A percentile compares a stretch with the other conserved stretches of the same genome.
Conservation (phyloP, 352 stramenopile genomes). For the Phytophthora vignae region DNA sequence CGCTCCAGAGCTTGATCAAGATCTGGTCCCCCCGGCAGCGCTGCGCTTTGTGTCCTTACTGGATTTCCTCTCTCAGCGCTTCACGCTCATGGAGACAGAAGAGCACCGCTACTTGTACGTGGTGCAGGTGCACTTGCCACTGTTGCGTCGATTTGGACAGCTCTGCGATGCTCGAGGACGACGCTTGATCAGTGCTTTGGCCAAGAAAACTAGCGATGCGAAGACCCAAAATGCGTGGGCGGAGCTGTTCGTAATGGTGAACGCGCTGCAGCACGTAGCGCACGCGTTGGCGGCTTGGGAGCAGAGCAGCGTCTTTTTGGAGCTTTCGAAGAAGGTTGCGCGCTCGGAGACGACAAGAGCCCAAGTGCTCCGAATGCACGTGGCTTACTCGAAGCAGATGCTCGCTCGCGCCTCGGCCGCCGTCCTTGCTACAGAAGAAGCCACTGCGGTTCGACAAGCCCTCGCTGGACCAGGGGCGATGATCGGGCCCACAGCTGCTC, state of each 20-base stretch:
- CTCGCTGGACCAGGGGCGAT: constrained; percentile 70
- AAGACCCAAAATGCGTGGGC: constrained; percentile 22
- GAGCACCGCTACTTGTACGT: constrained; percentile 84
- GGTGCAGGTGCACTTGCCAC: constrained; percentile 66
- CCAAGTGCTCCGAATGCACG: constrained; percentile 68
- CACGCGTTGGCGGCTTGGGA: constrained; percentile 64
- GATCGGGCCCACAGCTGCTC: constrained; percentile 74
- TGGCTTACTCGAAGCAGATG: constrained; percentile 61
- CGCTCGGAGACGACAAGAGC: constrained; percentile 61
- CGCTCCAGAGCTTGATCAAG: constrained; percentile 10
- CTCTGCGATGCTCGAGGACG: constrained; percentile 39
- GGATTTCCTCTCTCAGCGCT: constrained; percentile 75
- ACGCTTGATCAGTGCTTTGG: constrained; percentile 19
- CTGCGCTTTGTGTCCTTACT: constrained; percentile 58
- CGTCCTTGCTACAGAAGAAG: constrained; percentile 75
- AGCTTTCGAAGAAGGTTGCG: constrained; percentile 65
- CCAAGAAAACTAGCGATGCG: constrained; percentile 13
- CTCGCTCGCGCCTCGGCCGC: constrained; percentile 61
- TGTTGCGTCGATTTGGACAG: constrained; percentile 51
- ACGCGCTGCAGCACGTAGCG: constrained; percentile 53
- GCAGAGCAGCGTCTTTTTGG: constrained; percentile 72
- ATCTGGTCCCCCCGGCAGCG: constrained; percentile 37
- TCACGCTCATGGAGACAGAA: constrained; percentile 67
- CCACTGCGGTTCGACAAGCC: constrained; percentile 70
- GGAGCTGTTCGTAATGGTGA: constrained; percentile 59